Conservation (phyloP, 169 alveolate species). For the Ophryocystis elektroscirrha region DNA sequence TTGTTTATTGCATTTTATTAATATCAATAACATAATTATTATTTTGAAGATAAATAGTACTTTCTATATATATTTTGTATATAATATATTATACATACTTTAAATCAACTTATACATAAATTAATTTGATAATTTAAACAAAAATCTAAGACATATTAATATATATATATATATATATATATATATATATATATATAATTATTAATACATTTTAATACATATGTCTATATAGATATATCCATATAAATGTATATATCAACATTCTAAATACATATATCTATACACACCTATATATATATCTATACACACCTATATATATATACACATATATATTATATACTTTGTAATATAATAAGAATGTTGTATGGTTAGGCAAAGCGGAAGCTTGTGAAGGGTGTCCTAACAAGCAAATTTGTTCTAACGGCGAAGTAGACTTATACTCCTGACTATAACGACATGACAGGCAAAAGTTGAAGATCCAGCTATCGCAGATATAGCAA, state of each 20-base stretch:
- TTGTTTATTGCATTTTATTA: too few species aligned
- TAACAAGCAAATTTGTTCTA: conserved; percentile 63
- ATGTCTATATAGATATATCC: not conserved
- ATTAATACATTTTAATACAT: not conserved
- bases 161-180: not conserved
- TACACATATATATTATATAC: not conserved
- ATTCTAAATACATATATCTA: not conserved
- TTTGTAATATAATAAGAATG: conserved; percentile 7
- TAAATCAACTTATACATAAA: too few species aligned
- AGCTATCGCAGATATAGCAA: conserved; percentile 39
- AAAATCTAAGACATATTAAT: not conserved
- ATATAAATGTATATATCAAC: not conserved
- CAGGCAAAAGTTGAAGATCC: conserved; percentile 14
- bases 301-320: not conserved
- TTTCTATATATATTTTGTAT: too few species aligned
- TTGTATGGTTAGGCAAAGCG: conserved; percentile 49
- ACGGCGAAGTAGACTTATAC: conserved; percentile 47
- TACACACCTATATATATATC: not conserved
- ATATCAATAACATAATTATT: too few species aligned
- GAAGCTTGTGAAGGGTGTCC: conserved; percentile 95
- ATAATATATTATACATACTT: too few species aligned
- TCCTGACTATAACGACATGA: conserved; percentile 25
- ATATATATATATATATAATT: not conserved
- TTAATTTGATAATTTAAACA: too few species aligned
- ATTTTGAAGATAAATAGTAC: too few species aligned